Conservation (phyloP, 495 filamentous ascomycete genomes). For the Aspergillus nidulans region DNA sequence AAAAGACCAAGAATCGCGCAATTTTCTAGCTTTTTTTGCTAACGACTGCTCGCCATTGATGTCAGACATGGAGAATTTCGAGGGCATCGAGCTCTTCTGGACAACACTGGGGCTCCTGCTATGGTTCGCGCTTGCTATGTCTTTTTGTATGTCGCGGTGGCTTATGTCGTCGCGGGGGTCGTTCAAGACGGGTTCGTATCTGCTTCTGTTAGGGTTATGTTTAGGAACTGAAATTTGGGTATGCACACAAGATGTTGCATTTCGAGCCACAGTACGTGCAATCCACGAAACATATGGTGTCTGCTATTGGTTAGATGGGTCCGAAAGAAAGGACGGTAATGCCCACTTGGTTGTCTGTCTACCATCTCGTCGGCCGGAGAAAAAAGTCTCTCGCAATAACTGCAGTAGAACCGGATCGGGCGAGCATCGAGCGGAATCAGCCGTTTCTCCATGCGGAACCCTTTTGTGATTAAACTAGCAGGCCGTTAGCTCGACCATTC, state of each 20-base stretch:
- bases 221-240: neutral
- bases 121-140: constrained; percentile 8
- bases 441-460: constrained; percentile 30
- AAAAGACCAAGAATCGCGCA: constrained; percentile 26
- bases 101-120: constrained; percentile 22
- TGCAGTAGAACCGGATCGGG: constrained; percentile 24
- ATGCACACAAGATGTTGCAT: constrained; percentile 24
- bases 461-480: constrained; percentile 28
- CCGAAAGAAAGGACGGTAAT: neutral
- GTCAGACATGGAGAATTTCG: constrained; percentile 9
- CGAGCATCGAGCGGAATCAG: constrained; percentile 23
- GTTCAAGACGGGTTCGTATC: constrained; percentile 22
- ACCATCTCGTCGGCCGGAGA: constrained; percentile 15
- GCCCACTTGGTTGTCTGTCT: constrained; percentile 17
- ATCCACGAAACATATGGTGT: constrained; percentile 13
- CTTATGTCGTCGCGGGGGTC: constrained; percentile 20
- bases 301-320: constrained; percentile 12
- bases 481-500: neutral
- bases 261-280: constrained; percentile 25
- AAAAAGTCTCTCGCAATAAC: constrained; percentile 23
- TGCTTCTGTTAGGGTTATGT: neutral
- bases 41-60: constrained; percentile 14
- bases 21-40: constrained; percentile 16
- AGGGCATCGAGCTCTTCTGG: constrained; percentile 14
- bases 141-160: constrained; percentile 18